phyloP scores from a whole-genome alignment of 305 asterid genomes.

The Andrographis paniculata region DNA sequence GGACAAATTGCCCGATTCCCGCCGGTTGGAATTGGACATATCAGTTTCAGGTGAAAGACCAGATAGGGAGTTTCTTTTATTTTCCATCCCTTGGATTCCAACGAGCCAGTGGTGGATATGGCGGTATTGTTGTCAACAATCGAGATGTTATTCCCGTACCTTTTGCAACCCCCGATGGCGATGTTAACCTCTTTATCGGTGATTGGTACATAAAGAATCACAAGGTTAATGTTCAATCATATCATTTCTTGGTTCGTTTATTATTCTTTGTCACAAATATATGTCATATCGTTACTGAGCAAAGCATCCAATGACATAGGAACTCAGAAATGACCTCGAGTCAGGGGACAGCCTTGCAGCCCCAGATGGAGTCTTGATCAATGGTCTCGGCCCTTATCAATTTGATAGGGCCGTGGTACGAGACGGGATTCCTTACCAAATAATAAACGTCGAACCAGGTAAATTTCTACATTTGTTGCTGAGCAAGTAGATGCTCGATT shows the following conservation, averaged over 20 bases:
- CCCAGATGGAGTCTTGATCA: conserved; percentile 74
- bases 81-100: conserved; percentile 76
- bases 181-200: conserved; percentile 62
- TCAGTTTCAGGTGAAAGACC: conserved; percentile 91
- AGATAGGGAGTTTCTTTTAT: conserved; percentile 92
- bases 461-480: too few relatives aligned
- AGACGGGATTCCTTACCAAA: conserved; percentile 52
- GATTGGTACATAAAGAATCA: conserved; percentile 86
- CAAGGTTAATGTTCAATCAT: conserved; percentile 42
- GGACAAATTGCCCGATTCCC: conserved; percentile 89
- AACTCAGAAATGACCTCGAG: conserved; percentile 54
- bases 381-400: conserved; percentile 82
- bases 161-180: conserved; percentile 70
- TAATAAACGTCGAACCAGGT: conserved; percentile 82
- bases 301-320: too few relatives aligned
- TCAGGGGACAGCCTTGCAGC: conserved; percentile 59
- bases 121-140: conserved; percentile 78
- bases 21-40: conserved; percentile 97
- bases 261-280: conserved; percentile 15
- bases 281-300: conserved; percentile 24
- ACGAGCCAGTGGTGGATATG: conserved; percentile 86
- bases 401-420: conserved; percentile 51
- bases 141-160: conserved; percentile 79
- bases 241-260: conserved; percentile 1
- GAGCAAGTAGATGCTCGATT: too few relatives aligned